phyloP scores from a whole-genome alignment of 306 rosid genomes.

The Gastrolobium villosum region DNA sequence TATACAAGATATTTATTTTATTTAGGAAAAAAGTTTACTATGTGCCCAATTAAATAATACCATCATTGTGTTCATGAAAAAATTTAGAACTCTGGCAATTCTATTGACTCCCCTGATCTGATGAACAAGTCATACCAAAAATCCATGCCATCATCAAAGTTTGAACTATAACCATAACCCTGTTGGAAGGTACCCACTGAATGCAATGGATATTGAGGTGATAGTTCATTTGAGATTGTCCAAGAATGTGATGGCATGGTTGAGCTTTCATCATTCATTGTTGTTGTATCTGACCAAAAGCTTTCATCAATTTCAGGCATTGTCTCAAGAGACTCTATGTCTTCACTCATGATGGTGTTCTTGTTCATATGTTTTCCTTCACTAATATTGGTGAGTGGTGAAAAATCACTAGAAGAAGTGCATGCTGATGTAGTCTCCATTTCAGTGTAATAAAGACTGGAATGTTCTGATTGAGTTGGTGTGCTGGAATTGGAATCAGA shows the following conservation, averaged over 20 bases:
- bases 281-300: slow-evolving; percentile 64
- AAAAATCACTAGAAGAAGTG: slow-evolving; percentile 57
- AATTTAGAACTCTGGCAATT: slow-evolving; percentile 58
- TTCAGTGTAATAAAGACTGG: slow-evolving; percentile 33
- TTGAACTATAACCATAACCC: slow-evolving; percentile 23
- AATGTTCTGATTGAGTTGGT: slow-evolving; percentile 42
- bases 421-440: slow-evolving; percentile 35
- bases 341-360: slow-evolving; percentile 43
- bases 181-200: slow-evolving; percentile 35
- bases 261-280: slow-evolving; percentile 41
- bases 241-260: slow-evolving; percentile 32
- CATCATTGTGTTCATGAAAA: slow-evolving; percentile 10
- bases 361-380: slow-evolving; percentile 5
- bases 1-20: not conserved
- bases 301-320: slow-evolving; percentile 61
- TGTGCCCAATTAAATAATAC: not conserved
- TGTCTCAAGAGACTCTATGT: slow-evolving; percentile 41
- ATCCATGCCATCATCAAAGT: slow-evolving; percentile 65
- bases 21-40: not conserved
- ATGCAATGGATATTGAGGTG: slow-evolving; percentile 26
- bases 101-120: slow-evolving; percentile 62
- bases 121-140: slow-evolving; percentile 77
- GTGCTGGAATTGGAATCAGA: slow-evolving; percentile 48
- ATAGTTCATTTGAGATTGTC: slow-evolving; percentile 41
- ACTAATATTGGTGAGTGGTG: slow-evolving; percentile 32